Conservation (phyloP, 768 basidiomycete species). For the Albatrellus ellisii region DNA sequence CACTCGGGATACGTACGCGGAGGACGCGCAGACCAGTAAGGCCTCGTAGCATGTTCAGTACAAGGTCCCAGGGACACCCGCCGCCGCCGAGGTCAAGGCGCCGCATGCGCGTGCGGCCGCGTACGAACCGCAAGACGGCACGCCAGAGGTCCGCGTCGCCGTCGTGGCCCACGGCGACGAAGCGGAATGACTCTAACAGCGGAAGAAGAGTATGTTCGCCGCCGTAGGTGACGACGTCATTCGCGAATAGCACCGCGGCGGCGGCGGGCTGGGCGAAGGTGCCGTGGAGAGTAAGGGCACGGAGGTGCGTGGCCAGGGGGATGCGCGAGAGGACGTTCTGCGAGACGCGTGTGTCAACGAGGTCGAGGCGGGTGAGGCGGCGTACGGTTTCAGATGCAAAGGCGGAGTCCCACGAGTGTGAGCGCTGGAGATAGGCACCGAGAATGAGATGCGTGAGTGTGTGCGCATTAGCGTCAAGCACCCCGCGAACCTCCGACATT, state of each 20-base stretch:
- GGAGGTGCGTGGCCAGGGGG: slow-evolving; percentile 45
- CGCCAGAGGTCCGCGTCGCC: slow-evolving; percentile 38
- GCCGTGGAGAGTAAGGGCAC: slow-evolving; percentile 52
- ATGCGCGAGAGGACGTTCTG: slow-evolving; percentile 50
- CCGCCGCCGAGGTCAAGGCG: slow-evolving; percentile 50
- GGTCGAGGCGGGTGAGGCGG: slow-evolving; percentile 55
- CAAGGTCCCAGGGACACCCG: slow-evolving; percentile 52
- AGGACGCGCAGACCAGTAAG: slow-evolving; percentile 40
- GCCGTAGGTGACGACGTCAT: slow-evolving; percentile 48
- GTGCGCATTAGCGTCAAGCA: slow-evolving; percentile 44
- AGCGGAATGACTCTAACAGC: slow-evolving; percentile 47
- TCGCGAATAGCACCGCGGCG: slow-evolving; percentile 45
- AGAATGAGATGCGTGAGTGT: slow-evolving; percentile 51
- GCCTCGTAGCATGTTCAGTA: slow-evolving; percentile 35
- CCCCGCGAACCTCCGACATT: slow-evolving; percentile 52
- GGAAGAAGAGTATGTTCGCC: slow-evolving; percentile 48
- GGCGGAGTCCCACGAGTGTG: slow-evolving; percentile 54
- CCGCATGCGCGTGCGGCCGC: slow-evolving; percentile 32
- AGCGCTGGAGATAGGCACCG: slow-evolving; percentile 52
- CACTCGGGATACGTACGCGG: slow-evolving; percentile 40
- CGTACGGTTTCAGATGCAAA: slow-evolving; percentile 52
- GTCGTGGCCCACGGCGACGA: slow-evolving; percentile 51
- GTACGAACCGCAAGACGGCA: slow-evolving; percentile 41
- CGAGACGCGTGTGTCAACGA: slow-evolving; percentile 58
- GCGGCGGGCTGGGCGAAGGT: slow-evolving; percentile 46